Conservation (phyloP, 352 stramenopile genomes). For the Globisporangium solare region DNA sequence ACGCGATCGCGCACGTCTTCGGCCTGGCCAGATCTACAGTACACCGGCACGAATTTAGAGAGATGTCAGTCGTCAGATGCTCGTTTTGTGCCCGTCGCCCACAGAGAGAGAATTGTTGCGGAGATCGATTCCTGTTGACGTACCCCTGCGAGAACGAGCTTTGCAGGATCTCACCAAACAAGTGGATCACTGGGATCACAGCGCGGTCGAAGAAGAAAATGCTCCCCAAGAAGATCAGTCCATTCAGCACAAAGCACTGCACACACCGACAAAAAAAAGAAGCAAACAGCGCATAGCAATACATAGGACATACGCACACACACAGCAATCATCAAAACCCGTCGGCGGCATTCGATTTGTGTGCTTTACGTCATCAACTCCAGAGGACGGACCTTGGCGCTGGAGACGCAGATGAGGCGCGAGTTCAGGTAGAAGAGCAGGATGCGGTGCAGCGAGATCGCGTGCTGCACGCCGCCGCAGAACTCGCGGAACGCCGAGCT, state of each 20-base stretch:
- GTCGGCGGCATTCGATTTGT: not conserved
- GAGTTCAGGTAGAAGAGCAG: conserved; percentile 85
- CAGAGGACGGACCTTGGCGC: conserved; percentile 48
- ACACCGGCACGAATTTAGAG: not conserved
- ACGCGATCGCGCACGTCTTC: conserved; percentile 73
- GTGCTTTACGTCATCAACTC: not conserved
- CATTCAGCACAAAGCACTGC: conserved; percentile 86
- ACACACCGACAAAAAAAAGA: not conserved
- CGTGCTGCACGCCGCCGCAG: conserved; percentile 82
- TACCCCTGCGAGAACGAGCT: conserved; percentile 61
- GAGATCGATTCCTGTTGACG: not conserved
- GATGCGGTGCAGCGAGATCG: conserved; percentile 82
- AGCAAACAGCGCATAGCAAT: not conserved
- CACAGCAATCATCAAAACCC: not conserved
- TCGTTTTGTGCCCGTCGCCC: no score
- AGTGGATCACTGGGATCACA: conserved; percentile 84
- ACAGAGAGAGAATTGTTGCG: no score
- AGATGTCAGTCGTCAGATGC: not conserved
- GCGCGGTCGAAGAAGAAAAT: conserved; percentile 87
- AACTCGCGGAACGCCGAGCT: conserved; percentile 75
- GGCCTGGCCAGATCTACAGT: conserved; percentile 41
- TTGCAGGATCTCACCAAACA: conserved; percentile 83
- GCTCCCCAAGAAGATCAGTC: conserved; percentile 84
- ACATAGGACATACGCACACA: not conserved
- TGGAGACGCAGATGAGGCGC: conserved; percentile 78